Evolutionary conservation across 164 flowering plant species (phyloP), one percentile per base, ranked within the genome.

Genomic region (Taxillus chinensis): DNA sequence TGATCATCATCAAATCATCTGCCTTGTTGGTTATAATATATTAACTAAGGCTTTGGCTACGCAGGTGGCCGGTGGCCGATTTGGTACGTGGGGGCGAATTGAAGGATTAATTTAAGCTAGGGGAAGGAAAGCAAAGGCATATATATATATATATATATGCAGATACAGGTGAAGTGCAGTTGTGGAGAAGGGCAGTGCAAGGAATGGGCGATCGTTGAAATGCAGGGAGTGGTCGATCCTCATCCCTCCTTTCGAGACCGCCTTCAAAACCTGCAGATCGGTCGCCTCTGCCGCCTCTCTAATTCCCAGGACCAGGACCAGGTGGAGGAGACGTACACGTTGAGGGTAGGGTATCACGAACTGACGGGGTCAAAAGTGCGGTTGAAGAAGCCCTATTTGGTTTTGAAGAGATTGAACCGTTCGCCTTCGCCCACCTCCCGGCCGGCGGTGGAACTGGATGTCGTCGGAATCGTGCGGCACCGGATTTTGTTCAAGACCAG

Each of bases 311-410:
- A 2, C 13, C 40, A 27, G 27, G 27, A 27, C n/a, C n/a, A n/a
- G 27, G 27, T 66, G 1, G 76, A 90, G 97, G 97, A 84, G 50
- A 74, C n/a, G 16, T 92, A 86, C 69, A 86, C 97, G 40, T 83
- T 93, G 58, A 86, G 95, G 0, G 70, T 90, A 42, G 96, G 98
- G 57, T 93, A 93, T 70, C 98, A 93, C 68, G 95, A 93, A 77
- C 64, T 90, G 69, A 80, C 77, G 0, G 97, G 98, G 27, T 73
- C 87, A 10, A 90, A 83, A 71, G 75, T 83, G 57, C 60, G 79
- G 40, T 61, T 93, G 70, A 93, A 90, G 83, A 93, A 90, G 74
- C 97, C 97, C 43, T 62, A 84, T 63, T 54, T 90, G 70, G 89
- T 90, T 17, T 67, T 90, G 74, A 85, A 79, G 68, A 66, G 71